Base-by-base conservation (phyloP, 2,329 filamentous ascomycete species). In the Hyphodiscus sp. region DNA sequence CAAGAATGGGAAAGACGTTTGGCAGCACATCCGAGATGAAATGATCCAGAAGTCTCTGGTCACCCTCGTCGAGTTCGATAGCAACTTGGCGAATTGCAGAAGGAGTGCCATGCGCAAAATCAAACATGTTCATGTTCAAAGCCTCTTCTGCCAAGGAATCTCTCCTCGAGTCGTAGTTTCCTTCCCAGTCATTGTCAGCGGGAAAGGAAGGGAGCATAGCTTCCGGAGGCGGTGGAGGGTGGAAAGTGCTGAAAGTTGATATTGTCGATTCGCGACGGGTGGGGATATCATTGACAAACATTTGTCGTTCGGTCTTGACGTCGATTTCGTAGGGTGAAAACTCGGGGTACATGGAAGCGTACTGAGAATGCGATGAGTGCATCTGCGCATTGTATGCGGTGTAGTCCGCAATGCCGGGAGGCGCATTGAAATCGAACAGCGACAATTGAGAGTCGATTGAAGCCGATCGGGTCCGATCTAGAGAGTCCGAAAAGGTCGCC, bases 301-400 rank as follows among this genome's bases (percentile, higher is more conserved):
- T 91, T 63, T 96, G 90, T 60, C 89, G 81, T 74, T 96, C 92
- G 1, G 91, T 96, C 79, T 92, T 95, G 75, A 97, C 87, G 69
- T 96, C 92, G 57, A 96, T 85, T 71, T 96, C 92, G 69, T 95
- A 96, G 0, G 91, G 90, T 19, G 86, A 81, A 59, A 80, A 87
- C 68, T 87, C 79, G 13, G 77, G 73, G 61, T 80, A 68, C 50
- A 67, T 63, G 23, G 61, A 48, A 38, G 65, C 60, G 53, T 76
- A 77, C 51, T 78, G 76, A 11, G 72, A 65, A 67, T 76, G 71
- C 3, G 65, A 64, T 20, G 74, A 72, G 72, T 71, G 86, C 72
- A 86, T 80, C 73, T 80, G 78, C 18, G 74, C 72, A 60, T 76
- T 81, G 73, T 86, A 87, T 67, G 75, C 79, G 64, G 77, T 82